A percentile compares a stretch with the other conserved stretches of the same genome.
Conservation (phyloP, 2,329 filamentous ascomycete species). For the Botrytis hyacinthi region DNA sequence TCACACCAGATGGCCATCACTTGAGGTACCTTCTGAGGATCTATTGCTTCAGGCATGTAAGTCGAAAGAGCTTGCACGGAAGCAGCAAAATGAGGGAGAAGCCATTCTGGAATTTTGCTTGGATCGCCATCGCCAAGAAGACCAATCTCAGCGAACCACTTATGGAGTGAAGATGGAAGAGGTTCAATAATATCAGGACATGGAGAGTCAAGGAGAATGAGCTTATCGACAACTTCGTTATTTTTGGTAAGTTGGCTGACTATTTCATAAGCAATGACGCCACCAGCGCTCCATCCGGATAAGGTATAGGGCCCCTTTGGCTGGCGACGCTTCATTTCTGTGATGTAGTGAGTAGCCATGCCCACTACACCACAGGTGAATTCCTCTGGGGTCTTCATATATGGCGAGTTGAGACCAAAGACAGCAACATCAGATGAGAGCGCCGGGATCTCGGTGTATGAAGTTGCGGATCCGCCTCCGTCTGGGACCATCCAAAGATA, state of each 20-base stretch:
- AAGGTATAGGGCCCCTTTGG: constrained; percentile 65
- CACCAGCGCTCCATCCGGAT: constrained; percentile 74
- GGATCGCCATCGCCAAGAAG: constrained; percentile 61
- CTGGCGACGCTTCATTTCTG: constrained; percentile 70
- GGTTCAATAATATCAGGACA: constrained; percentile 67
- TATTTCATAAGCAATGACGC: constrained; percentile 68
- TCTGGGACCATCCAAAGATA: constrained; percentile 48
- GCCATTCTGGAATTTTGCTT: constrained; percentile 42
- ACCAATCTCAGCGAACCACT: constrained; percentile 70
- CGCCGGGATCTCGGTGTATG: constrained; percentile 35
- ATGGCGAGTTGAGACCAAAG: constrained; percentile 65
- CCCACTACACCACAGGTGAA: constrained; percentile 65
- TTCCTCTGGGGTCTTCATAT: constrained; percentile 66
- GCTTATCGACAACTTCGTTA: constrained; percentile 56
- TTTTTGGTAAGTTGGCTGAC: constrained; percentile 57
- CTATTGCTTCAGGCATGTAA: constrained; percentile 18
- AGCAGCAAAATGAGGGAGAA: constrained; percentile 18
- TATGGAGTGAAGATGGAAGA: constrained; percentile 49
- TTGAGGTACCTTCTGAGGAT: constrained; percentile 11
- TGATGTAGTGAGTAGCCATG: constrained; percentile 62
- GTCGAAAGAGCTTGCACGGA: constrained; percentile 17
- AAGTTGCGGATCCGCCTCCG: constrained; percentile 45
- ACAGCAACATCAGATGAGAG: constrained; percentile 49
- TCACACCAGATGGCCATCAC: constrained; percentile 21
- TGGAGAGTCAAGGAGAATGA: constrained; percentile 66